Conservation (phyloP, 1,284 basidiomycete species). For the Cryptococcus floricola region DNA sequence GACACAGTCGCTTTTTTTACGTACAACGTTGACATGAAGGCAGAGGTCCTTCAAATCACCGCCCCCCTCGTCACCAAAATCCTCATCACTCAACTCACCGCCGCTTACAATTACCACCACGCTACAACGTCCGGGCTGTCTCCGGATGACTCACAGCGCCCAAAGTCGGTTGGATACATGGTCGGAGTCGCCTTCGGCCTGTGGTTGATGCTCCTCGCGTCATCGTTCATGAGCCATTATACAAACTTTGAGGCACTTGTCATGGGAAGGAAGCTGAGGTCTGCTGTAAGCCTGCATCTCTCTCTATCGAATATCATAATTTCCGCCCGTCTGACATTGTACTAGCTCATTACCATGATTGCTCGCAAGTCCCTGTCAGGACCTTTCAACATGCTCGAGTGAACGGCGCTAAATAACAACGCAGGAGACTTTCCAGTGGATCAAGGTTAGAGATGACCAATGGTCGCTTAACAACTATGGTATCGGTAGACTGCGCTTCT, state of each 20-base stretch:
- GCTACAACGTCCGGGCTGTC: no score
- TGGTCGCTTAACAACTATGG: conserved; percentile 61
- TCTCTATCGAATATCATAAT: neutral
- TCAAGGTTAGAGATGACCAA: conserved; percentile 14
- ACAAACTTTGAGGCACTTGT: conserved; percentile 2
- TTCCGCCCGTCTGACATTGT: neutral
- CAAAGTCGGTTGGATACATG: neutral
- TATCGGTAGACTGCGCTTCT: conserved; percentile 59
- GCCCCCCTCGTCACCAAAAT: no score
- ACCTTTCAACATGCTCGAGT: no score
- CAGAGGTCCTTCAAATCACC: no score
- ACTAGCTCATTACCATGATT: conserved; percentile 25
- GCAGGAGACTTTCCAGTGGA: conserved; percentile 17
- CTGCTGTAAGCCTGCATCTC: neutral
- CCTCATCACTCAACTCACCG: no score
- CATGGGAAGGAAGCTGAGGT: conserved; percentile 6
- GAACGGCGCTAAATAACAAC: conserved; percentile 32
- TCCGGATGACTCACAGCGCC: no score
- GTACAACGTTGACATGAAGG: no score
- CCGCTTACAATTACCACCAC: no score
- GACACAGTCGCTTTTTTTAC: no score
- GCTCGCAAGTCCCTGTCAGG: conserved; percentile 21
- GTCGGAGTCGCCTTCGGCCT: conserved; percentile 13
- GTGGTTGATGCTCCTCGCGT: conserved; percentile 12
- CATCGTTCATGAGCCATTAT: conserved; percentile 8